Evolutionary conservation across 2,329 filamentous ascomycete genomes (phyloP), one percentile per base, ranked within the genome.

Genomic region (Cryphonectria parasitica): DNA sequence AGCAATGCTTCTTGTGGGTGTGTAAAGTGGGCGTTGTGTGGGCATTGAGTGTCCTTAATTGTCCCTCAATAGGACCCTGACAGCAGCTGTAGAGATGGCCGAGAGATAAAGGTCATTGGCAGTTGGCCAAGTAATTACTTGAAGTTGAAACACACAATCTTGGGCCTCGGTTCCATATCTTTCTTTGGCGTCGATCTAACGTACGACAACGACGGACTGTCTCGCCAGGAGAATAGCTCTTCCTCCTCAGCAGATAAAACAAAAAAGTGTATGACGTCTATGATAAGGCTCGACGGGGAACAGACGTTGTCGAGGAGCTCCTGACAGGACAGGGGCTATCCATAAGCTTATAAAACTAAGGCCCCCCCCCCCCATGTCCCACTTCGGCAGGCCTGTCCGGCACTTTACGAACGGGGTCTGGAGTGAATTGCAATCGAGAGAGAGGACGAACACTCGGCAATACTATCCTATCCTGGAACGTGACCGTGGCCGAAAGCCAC

Each of bases 241-340:
- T 45, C 43, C 36, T 39, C 34, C 36, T 36, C 36, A 39, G 36
- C 11, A 39, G 58, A 39, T n/a, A 10, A 61, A 22, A 36, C 31
- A 61, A 22, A 61, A 61, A 60, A 39, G 31, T 36, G 31, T 10
- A 61, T 61, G 58, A 61, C 58, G 58, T 61, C 58, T 61, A 39
- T 36, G 58, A 61, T 61, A 61, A 39, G 58, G 17, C 13, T 39
- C n/a, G 58, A 34, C 34, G 31, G 58, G 58, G 58, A n/a, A 13
- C 58, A 61, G 31, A 61, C 31, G 58, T 36, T 19, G 31, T 61
- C 22, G 58, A 61, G 22, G 43, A 22, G n/a, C 19, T 22, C 19
- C 13, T 61, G 56, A 34, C 34, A 4, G 28, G 19, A 22, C 31
- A 34, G 34, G 34, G 58, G 34, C 3, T 10, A 49, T 49, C n/a